These are phyloP conservation scores for Jasminum sambac DNA, from an alignment of 257 asterid species.

Conservation along the genomic window DNA sequence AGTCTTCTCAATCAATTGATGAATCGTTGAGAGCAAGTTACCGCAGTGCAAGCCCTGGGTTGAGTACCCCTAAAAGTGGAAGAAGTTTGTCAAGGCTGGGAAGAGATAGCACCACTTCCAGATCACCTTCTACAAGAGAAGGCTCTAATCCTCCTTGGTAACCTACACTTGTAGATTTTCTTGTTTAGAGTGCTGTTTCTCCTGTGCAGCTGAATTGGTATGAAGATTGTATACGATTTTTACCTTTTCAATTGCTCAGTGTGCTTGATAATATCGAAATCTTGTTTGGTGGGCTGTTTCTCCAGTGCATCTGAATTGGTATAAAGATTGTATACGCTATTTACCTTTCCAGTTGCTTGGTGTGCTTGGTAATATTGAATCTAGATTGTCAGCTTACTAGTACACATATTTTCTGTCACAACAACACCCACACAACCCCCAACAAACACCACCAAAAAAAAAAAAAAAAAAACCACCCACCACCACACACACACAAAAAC, in stretches of 20 bases:
- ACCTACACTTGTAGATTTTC: constrained; percentile 17
- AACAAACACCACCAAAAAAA: no score
- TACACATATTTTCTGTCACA: neutral
- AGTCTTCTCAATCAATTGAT: constrained; percentile 76
- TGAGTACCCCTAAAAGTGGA: constrained; percentile 74
- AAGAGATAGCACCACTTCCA: constrained; percentile 56
- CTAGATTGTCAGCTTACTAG: neutral
- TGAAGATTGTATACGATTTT: constrained; percentile 19
- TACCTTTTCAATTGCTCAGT: constrained; percentile 14
- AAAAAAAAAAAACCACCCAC: no score
- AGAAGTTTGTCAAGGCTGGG: constrained; percentile 90
- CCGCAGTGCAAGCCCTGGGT: constrained; percentile 83
- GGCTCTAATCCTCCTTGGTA: constrained; percentile 74
- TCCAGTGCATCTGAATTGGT: constrained; percentile 20
- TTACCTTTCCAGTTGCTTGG: constrained; percentile 12
- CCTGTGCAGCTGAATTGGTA: constrained; percentile 16
- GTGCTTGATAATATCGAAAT: no score
- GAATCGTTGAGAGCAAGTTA: constrained; percentile 92
- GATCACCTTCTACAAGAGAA: constrained; percentile 72
- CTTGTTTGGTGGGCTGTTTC: constrained; percentile 16
- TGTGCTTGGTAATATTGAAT: neutral
- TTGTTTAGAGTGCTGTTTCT: constrained; percentile 19
- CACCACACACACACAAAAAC: no score
- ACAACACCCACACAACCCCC: no score
- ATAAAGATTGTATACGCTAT: constrained; percentile 20